Percentiles rank a stretch among this genome's conserved stretches.
Evolutionary conservation across 2,329 filamentous ascomycete genomes (phyloP).

Genomic region (Xylariales sp.): DNA sequence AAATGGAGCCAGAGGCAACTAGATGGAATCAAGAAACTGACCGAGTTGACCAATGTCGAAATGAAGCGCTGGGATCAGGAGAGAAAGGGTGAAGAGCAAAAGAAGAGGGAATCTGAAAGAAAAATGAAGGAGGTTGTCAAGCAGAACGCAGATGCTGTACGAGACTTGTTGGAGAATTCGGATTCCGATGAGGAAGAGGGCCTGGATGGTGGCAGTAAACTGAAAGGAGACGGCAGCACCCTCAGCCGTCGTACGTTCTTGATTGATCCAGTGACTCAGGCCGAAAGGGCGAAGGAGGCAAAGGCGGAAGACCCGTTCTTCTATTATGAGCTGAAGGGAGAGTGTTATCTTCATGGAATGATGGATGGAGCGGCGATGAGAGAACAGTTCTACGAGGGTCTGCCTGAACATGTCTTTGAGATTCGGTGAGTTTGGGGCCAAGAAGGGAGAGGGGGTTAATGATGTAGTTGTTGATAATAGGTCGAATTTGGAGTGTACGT

Average conservation of each 20-base stretch:
- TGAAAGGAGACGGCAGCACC: too few relatives aligned
- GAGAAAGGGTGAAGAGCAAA: not conserved
- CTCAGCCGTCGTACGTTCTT: not conserved
- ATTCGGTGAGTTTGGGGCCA: conserved; percentile 8
- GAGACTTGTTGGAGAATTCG: too few relatives aligned
- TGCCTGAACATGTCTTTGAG: conserved; percentile 8
- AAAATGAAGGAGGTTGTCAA: not conserved
- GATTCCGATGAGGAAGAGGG: too few relatives aligned
- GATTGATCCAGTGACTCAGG: not conserved
- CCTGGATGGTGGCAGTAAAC: too few relatives aligned
- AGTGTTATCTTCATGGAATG: conserved; percentile 19
- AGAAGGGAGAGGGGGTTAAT: too few relatives aligned
- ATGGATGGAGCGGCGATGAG: conserved; percentile 20
- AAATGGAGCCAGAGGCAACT: not conserved
- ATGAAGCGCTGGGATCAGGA: not conserved
- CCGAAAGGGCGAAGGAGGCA: not conserved
- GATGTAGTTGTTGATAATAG: too few relatives aligned
- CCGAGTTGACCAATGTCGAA: not conserved
- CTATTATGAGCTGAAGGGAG: conserved; percentile 15
- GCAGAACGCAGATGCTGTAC: too few relatives aligned
- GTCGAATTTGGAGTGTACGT: too few relatives aligned
- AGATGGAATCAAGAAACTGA: not conserved
- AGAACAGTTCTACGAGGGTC: conserved; percentile 2
- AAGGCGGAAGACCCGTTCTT: conserved; percentile 6
- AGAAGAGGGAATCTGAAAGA: not conserved